Evolutionary conservation across 148 eudicot genomes (phyloP).

Genomic region (Simmondsia chinensis): DNA sequence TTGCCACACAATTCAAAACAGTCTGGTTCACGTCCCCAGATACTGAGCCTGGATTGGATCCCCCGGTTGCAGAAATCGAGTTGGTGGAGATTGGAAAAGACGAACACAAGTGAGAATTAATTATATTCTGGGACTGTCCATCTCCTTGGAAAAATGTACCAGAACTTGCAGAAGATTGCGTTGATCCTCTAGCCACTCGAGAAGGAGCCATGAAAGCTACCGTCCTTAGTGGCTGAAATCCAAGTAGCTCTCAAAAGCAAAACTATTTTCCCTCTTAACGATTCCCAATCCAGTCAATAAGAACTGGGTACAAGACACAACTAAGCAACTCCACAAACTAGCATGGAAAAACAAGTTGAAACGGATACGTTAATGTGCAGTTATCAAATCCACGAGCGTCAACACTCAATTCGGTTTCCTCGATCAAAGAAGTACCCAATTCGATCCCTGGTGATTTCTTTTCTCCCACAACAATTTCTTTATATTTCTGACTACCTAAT

Average conservation of each 20-base stretch:
- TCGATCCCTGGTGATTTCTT: conserved; percentile 19
- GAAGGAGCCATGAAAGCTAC: conserved; percentile 66
- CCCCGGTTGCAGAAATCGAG: conserved; percentile 49
- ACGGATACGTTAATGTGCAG: conserved; percentile 1
- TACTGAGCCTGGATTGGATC: conserved; percentile 42
- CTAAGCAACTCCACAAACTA: conserved; percentile 12
- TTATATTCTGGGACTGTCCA: conserved; percentile 50
- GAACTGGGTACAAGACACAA: conserved; percentile 21
- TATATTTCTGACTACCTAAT: conserved; percentile 13
- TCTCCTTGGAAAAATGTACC: conserved; percentile 88
- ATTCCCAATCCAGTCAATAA: conserved; percentile 12
- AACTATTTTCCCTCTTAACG: conserved; percentile 16
- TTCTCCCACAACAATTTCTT: conserved; percentile 18
- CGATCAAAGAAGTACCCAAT: conserved; percentile 13
- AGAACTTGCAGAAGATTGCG: conserved; percentile 79
- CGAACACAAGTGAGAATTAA: conserved; percentile 65
- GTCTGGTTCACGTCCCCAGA: conserved; percentile 56
- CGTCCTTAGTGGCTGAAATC: conserved; percentile 44
- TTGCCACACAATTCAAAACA: conserved; percentile 53
- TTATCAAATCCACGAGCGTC: too few relatives aligned
- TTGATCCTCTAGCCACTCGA: conserved; percentile 63
- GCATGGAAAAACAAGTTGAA: conserved; percentile 5
- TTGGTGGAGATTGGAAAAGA: conserved; percentile 67
- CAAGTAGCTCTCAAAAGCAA: conserved; percentile 56
- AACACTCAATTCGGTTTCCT: too few relatives aligned